A percentile compares a stretch with the other conserved stretches of the same genome.
These are phyloP conservation scores for Hyphodiscus hymeniophilus DNA, from an alignment of 495 filamentous ascomycete species.

Conservation along the genomic window DNA sequence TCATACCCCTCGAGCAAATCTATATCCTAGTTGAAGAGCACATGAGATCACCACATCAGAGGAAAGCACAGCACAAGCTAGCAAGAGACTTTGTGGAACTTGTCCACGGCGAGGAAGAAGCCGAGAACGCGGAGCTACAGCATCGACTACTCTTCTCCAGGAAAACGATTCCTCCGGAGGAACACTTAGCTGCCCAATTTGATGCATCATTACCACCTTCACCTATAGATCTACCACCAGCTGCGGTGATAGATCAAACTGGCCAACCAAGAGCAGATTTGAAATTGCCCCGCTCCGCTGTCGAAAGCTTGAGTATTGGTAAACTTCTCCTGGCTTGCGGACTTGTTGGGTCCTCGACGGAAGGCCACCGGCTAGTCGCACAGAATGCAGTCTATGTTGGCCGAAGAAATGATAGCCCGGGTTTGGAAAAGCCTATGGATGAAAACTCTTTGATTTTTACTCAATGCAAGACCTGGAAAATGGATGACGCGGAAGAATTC, in stretches of 20 bases:
- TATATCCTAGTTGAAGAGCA: conserved; percentile 58
- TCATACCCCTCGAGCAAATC: conserved; percentile 63
- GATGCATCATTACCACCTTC: no score
- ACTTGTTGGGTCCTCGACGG: conserved; percentile 52
- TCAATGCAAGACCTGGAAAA: conserved; percentile 48
- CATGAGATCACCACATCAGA: conserved; percentile 51
- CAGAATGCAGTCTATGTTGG: conserved; percentile 59
- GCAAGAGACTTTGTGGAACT: conserved; percentile 74
- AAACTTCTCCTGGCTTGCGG: conserved; percentile 61
- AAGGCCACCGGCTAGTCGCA: conserved; percentile 55
- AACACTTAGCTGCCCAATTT: neutral
- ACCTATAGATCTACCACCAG: no score
- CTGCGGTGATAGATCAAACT: neutral
- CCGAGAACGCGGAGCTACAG: conserved; percentile 44
- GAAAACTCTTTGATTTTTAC: conserved; percentile 52
- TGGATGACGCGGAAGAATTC: conserved; percentile 49
- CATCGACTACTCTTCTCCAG: conserved; percentile 49
- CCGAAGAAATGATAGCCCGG: conserved; percentile 38
- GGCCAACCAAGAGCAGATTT: conserved; percentile 38
- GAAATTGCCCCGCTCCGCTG: conserved; percentile 56
- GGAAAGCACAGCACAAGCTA: conserved; percentile 72
- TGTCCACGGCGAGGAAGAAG: conserved; percentile 59
- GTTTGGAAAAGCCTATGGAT: conserved; percentile 38
- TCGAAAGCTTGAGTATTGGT: conserved; percentile 51
- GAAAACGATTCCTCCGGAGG: conserved; percentile 5